Evolutionary conservation across 352 stramenopile genomes (phyloP), one percentile per base, ranked within the genome.

Genomic region (Phytophthora sansomeana): DNA sequence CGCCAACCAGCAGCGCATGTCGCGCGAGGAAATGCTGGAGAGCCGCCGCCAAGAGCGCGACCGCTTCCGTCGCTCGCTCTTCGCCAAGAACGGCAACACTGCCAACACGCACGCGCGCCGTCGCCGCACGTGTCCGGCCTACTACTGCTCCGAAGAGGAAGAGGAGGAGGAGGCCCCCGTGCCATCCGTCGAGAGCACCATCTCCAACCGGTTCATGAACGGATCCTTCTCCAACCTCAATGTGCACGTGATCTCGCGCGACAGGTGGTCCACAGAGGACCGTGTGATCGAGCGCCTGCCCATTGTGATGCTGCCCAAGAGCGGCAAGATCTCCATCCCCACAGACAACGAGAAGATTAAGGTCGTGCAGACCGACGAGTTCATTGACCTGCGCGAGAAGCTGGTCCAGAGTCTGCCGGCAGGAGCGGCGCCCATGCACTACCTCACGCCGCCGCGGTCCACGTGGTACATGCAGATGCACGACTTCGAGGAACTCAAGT

Each of bases 401-500:
- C 55, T 93, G 38, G 65, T 91, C 28, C 60, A 77, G 41, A 81
- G 78, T 32, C 48, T 93, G 47, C 51, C 65, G 5, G 63, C 56
- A 9, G 66, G 67, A 29, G 33, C 56, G 4, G 44, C 59, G 5
- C 32, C 56, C 7, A 42, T 77, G 50, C 78, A 85, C 44, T 80
- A 91, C 43, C 76, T 94, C 11, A 92, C 83, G 46, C 86, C 86
- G 39, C 86, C 86, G 24, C 82, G 83, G 30, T 91, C 86, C 5
- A 94, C 86, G 28, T 94, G 86, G 86, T 81, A 80, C 77, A 92
- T 94, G 62, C 86, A 94, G 58, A 94, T 90, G 80, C 83, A 87
- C 32, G 61, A 87, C 75, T 89, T 94, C 42, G 85, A 93, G 30
- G 71, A 53, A 28, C 72, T 89, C 28, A 69, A 87, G 10, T 89